Percentiles rank a stretch among this genome's conserved stretches.
These are phyloP conservation scores for Calycina herbarum DNA, from an alignment of 2,329 filamentous ascomycete genomes.

Conservation along the genomic window DNA sequence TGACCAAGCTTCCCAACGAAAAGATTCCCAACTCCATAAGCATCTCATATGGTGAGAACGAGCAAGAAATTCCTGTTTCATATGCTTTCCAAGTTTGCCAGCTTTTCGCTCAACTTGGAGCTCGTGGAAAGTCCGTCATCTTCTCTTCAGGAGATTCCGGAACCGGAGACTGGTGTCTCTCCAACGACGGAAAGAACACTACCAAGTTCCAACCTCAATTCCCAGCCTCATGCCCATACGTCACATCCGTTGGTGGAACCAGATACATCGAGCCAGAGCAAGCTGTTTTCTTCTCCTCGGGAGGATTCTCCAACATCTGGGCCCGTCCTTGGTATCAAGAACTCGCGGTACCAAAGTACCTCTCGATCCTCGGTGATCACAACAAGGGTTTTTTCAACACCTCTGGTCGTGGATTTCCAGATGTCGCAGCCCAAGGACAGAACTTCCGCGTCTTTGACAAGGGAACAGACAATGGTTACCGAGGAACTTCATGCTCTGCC, in stretches of 20 bases:
- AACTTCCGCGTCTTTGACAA: conserved; percentile 45
- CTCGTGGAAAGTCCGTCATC: conserved; percentile 54
- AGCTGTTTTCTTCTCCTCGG: conserved; percentile 48
- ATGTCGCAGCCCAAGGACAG: conserved; percentile 46
- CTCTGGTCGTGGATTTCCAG: conserved; percentile 14
- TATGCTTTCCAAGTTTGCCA: conserved; percentile 56
- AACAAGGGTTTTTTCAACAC: conserved; percentile 44
- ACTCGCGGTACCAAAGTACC: conserved; percentile 43
- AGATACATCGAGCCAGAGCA: conserved; percentile 34
- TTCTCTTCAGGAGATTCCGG: conserved; percentile 51
- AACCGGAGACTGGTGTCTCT: conserved; percentile 46
- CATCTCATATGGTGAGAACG: conserved; percentile 60
- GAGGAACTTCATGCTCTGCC: conserved; percentile 47
- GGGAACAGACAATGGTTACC: conserved; percentile 15
- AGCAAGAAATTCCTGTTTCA: conserved; percentile 52
- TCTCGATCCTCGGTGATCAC: conserved; percentile 32
- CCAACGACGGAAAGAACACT: conserved; percentile 57
- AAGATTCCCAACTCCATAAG: conserved; percentile 56
- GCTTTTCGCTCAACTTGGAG: conserved; percentile 54
- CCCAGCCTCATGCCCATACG: conserved; percentile 45
- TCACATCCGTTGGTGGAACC: conserved; percentile 33
- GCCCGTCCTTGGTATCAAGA: conserved; percentile 48
- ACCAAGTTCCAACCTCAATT: conserved; percentile 60
- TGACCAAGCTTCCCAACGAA: conserved; percentile 52
- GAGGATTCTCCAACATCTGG: conserved; percentile 56